Base-by-base conservation (phyloP, 2,329 filamentous ascomycete species). In the Fusarium chuoi region DNA sequence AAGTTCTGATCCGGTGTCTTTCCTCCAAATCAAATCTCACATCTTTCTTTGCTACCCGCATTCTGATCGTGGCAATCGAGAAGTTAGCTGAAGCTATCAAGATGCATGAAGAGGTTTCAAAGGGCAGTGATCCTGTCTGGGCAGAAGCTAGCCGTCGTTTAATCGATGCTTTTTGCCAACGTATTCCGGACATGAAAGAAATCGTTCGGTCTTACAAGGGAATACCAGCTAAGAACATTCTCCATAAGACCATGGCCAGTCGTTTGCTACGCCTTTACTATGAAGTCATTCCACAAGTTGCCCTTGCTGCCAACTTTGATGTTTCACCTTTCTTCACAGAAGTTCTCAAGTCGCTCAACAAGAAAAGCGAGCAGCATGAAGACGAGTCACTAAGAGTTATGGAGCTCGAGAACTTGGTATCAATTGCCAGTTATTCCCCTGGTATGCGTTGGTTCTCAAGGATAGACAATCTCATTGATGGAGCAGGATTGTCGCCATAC, bases 391-490 rank as follows among this genome's bases (percentile, higher is more conserved):
- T 95, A 52, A 85, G 89, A 28, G 81, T 93, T 15, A 89, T 95
- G 77, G 94, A 97, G 81, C 85, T 98, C 35, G 92, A 95, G 80
- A 93, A 96, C 80, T 85, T 97, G 24, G 89, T 98, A 24, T 88
- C 91, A 36, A 93, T 98, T 79, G 94, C 95, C 7, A 89, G 91
- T 71, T 90, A 92, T 76, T 97, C 95, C 7, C 91, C 93, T 1
- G 91, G 92, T 11, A 96, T 98, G 91, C 91, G 93, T 71, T 98
- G 96, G 96, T 98, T 96, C 85, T 88, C 93, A 71, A 95, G 93
- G 78, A 89, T 85, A 66, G 89, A 92, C 73, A 87, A 87, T 2
- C 84, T 93, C n/a, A 80, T 82, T 3, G 84, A 89, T 44, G 76
- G 77, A 24, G 70, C 70, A 14, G 67, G 73, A 12, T 77, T 76